Percentiles rank a stretch among this genome's conserved stretches.
These are phyloP conservation scores for Aristolochia californica DNA, from an alignment of 164 flowering plant genomes.

Conservation along the genomic window DNA sequence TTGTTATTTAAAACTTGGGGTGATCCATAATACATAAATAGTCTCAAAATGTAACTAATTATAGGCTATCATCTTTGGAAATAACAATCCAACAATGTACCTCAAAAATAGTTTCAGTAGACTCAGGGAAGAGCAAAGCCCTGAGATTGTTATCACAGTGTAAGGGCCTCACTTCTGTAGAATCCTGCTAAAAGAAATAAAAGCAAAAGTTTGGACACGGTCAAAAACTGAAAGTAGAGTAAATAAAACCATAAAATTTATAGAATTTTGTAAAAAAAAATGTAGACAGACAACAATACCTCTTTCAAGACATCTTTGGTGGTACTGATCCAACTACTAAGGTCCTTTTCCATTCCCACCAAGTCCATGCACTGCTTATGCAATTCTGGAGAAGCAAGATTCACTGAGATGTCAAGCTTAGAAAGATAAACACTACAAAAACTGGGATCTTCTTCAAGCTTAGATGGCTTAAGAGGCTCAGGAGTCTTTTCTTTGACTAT, in stretches of 20 bases:
- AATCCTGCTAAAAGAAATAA: constrained; percentile 23
- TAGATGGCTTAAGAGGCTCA: constrained; percentile 17
- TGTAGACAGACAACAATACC: constrained; percentile 22
- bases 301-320: constrained; percentile 17
- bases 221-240: neutral
- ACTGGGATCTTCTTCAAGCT: constrained; percentile 13
- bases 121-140: constrained; percentile 28
- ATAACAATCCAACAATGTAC: constrained; percentile 18
- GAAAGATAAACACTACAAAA: constrained; percentile 44
- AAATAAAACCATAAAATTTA: neutral
- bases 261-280: neutral
- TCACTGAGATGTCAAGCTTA: constrained; percentile 68
- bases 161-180: constrained; percentile 15
- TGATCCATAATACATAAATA: too few relatives aligned
- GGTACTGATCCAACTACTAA: constrained; percentile 18
- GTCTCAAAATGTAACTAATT: too few relatives aligned
- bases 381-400: constrained; percentile 47
- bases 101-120: constrained; percentile 43
- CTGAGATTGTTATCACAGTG: constrained; percentile 7
- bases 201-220: neutral
- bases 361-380: constrained; percentile 37
- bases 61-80: neutral
- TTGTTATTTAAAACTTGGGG: too few relatives aligned
- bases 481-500: constrained; percentile 16
- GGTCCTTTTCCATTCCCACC: constrained; percentile 17